Evolutionary conservation across 345 rosid genomes (phyloP), one percentile per base, ranked within the genome.

Genomic region (Salix udensis): DNA sequence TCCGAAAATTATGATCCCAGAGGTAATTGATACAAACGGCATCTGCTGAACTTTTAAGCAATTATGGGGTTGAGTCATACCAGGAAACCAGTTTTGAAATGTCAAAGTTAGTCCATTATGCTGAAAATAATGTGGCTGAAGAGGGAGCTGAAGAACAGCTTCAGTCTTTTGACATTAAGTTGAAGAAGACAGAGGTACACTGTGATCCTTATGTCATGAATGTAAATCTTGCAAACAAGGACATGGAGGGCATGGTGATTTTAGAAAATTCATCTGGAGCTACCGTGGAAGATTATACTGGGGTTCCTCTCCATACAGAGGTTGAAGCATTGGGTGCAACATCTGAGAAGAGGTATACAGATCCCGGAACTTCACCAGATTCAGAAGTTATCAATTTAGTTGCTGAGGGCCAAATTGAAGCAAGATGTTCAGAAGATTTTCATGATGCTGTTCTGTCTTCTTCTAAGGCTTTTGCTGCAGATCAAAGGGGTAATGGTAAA

Each of bases 301-400:
- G 52, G 68, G 66, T 70, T 72, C 76, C 86, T 72, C 78, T 84
- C 55, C 80, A 67, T 81, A 55, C 73, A 46, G 78, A 82, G 81
- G 87, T 61, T 83, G 86, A 84, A 78, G 77, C 76, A 72, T 77
- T 81, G 53, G 86, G 66, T 74, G 87, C 61, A 72, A 83, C 81
- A n/a, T 74, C 65, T 71, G 89, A 83, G 76, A 85, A 82, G 71
- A 78, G 76, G 44, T 84, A 88, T 77, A 64, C 87, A 74, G 92
- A 87, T 80, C 85, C 94, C 71, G 97, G 90, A 85, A 93, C 98
- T 77, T 96, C 99, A 77, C 99, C 99, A 13, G 99, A 96, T 87
- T 96, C 99, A n/a, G 98, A 93, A 91, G 99, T 92, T 68, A 91
- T 92, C 44, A 91, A 93, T 88, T 39, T 79, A 74, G 85, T 83